These are phyloP conservation scores for Volvox africanus DNA, from an alignment of 139 green algal genomes.

Conservation along the genomic window DNA sequence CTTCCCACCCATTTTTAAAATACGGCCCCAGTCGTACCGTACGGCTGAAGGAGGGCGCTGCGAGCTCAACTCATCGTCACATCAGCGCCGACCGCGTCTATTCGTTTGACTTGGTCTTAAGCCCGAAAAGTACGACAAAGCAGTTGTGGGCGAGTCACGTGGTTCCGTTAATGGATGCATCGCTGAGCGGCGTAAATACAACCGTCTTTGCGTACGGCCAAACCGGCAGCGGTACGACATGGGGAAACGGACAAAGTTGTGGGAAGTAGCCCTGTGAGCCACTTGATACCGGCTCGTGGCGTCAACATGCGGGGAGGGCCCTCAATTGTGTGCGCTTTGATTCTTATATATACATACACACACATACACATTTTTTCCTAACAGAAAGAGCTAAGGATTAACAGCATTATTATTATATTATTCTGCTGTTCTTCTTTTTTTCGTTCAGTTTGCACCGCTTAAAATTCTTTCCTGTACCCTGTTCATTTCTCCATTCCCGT, in stretches of 20 bases:
- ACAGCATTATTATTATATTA: no score
- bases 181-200: constrained; percentile 50
- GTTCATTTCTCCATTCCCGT: no score
- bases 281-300: no score
- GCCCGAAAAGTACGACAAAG: constrained; percentile 13
- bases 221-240: constrained; percentile 66
- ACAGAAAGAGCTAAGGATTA: no score
- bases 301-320: no score
- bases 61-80: background rate
- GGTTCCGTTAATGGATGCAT: constrained; percentile 45
- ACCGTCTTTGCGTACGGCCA: constrained; percentile 78
- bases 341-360: no score
- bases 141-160: constrained; percentile 51
- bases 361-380: no score
- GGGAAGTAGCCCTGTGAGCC: no score
- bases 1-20: background rate
- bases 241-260: background rate
- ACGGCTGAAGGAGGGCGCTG: constrained; percentile 30
- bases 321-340: no score
- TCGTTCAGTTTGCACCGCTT: no score
- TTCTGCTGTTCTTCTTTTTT: no score
- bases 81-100: constrained; percentile 19
- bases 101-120: constrained; percentile 43
- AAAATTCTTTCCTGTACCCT: no score
- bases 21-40: constrained; percentile 40